phyloP scores from a whole-genome alignment of 2,329 filamentous ascomycete species.

The Simplicillium aogashimaense region DNA sequence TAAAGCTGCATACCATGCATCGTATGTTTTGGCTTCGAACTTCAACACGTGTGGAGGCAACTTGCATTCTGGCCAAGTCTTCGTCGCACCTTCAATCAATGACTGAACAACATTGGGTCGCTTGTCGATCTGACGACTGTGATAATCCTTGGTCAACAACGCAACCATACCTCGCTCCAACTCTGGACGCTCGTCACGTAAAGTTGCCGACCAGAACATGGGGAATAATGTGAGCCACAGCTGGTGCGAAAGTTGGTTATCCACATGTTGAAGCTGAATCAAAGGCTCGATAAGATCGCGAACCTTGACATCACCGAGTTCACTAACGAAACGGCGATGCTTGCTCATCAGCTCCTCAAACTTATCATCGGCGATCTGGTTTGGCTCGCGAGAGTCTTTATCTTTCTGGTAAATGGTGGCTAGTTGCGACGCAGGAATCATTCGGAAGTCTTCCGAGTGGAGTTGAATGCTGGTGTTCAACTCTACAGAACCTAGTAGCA shows the following conservation, averaged over 20 bases:
- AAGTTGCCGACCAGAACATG: slow-evolving; percentile 83
- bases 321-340: slow-evolving; percentile 74
- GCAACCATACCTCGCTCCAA: slow-evolving; percentile 86
- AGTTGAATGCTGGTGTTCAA: slow-evolving; percentile 70
- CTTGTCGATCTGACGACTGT: slow-evolving; percentile 87
- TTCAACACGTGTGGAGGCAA: slow-evolving; percentile 95
- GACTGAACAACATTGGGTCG: slow-evolving; percentile 93
- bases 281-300: slow-evolving; percentile 86
- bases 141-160: slow-evolving; percentile 88
- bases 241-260: slow-evolving; percentile 70
- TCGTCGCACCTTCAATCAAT: slow-evolving; percentile 77
- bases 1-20: slow-evolving; percentile 93
- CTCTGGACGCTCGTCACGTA: slow-evolving; percentile 80
- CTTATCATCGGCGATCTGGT: slow-evolving; percentile 69
- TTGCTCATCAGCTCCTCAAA: slow-evolving; percentile 69
- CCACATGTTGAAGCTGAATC: slow-evolving; percentile 83
- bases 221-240: slow-evolving; percentile 90
- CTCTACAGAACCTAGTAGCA: slow-evolving; percentile 85
- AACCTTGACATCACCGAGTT: slow-evolving; percentile 77
- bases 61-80: slow-evolving; percentile 78
- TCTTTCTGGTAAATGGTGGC: slow-evolving; percentile 69
- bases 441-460: slow-evolving; percentile 73
- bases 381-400: slow-evolving; percentile 54
- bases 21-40: slow-evolving; percentile 86
- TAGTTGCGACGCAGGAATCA: slow-evolving; percentile 63